phyloP scores from a whole-genome alignment of 495 filamentous ascomycete genomes.

The Cercophora samala region DNA sequence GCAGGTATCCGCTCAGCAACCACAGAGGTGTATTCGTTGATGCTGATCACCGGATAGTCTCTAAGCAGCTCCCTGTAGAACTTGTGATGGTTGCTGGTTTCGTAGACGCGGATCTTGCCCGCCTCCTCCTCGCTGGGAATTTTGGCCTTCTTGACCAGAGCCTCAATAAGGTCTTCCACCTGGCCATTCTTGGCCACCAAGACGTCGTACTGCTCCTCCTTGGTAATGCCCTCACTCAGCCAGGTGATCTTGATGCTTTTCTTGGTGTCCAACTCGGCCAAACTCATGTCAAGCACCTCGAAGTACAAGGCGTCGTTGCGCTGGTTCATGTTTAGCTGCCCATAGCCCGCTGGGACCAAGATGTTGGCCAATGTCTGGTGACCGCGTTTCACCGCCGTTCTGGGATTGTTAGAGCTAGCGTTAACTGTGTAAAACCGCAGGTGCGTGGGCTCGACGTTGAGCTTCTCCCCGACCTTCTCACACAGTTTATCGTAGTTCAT shows the following conservation, averaged over 20 bases:
- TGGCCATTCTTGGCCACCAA: conserved; percentile 79
- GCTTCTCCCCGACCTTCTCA: conserved; percentile 72
- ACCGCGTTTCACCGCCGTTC: conserved; percentile 67
- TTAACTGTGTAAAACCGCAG: conserved; percentile 86
- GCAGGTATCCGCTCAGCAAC: conserved; percentile 78
- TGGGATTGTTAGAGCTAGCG: conserved; percentile 66
- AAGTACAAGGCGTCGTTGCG: conserved; percentile 76
- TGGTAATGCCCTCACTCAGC: conserved; percentile 84
- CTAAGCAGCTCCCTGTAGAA: conserved; percentile 68
- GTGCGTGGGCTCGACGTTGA: conserved; percentile 78
- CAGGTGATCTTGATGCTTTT: conserved; percentile 76
- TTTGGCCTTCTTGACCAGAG: conserved; percentile 73
- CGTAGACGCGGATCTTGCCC: conserved; percentile 68
- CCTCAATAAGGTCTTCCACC: conserved; percentile 69
- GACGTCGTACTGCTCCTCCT: conserved; percentile 79
- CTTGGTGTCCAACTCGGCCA: conserved; percentile 89
- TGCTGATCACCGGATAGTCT: conserved; percentile 62
- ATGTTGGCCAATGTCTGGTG: conserved; percentile 66
- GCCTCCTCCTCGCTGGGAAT: conserved; percentile 67
- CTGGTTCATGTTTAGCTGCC: conserved; percentile 58
- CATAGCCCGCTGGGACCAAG: conserved; percentile 57
- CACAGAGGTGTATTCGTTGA: conserved; percentile 81
- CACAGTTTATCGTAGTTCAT: conserved; percentile 87
- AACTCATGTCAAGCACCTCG: conserved; percentile 87
- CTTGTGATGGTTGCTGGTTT: conserved; percentile 71